These are phyloP conservation scores for Malassezia equina DNA, from an alignment of 1,284 basidiomycete species.

Conservation along the genomic window DNA sequence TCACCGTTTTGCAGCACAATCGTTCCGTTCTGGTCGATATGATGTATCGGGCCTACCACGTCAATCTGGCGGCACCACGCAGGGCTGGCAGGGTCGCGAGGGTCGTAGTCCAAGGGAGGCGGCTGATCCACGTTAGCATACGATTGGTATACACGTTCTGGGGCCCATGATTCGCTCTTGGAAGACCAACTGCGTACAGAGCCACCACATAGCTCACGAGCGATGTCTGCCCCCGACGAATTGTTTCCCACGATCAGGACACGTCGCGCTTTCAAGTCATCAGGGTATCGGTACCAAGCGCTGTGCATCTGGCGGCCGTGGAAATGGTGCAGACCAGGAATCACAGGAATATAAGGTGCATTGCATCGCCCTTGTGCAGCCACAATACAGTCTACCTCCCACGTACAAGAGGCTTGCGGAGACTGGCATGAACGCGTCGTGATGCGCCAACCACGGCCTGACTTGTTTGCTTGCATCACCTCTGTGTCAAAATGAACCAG, in stretches of 20 bases:
- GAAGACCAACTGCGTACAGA: conserved; percentile 18
- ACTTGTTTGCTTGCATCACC: conserved; percentile 37
- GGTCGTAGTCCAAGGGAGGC: conserved; percentile 41
- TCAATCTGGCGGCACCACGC: conserved; percentile 33
- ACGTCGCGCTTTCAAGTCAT: conserved; percentile 35
- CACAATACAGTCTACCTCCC: conserved; percentile 29
- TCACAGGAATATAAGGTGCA: conserved; percentile 50
- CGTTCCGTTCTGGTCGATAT: conserved; percentile 14
- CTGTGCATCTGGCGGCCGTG: conserved; percentile 50
- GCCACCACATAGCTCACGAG: conserved; percentile 50
- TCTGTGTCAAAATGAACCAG: conserved; percentile 48
- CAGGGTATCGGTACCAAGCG: conserved; percentile 51
- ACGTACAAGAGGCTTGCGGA: not conserved
- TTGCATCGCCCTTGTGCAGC: conserved; percentile 53
- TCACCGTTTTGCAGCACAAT: conserved; percentile 19
- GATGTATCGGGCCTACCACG: conserved; percentile 27
- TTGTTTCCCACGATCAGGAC: conserved; percentile 53
- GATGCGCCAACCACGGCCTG: conserved; percentile 7
- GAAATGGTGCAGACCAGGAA: conserved; percentile 49
- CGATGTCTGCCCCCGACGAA: conserved; percentile 53
- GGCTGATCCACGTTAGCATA: conserved; percentile 27
- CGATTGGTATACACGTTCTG: conserved; percentile 22
- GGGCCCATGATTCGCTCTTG: not conserved
- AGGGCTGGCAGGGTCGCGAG: conserved; percentile 22
- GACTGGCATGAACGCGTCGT: not conserved